Conservation (phyloP, 306 rosid species). For the Castanospermum australe region DNA sequence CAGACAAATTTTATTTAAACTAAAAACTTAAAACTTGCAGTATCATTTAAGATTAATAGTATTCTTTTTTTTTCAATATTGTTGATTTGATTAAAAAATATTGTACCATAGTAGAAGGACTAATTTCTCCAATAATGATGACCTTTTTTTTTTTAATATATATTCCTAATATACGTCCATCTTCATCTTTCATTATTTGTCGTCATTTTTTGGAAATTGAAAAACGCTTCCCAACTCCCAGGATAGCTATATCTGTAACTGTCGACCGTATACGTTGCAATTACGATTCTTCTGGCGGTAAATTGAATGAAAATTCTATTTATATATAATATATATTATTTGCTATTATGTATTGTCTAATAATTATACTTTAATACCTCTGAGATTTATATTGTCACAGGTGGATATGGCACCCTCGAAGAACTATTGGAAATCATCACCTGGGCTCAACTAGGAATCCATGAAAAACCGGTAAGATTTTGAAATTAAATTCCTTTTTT, state of each 20-base stretch:
- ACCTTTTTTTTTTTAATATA: too few relatives aligned
- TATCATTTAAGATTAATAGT: neutral
- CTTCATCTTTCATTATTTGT: neutral
- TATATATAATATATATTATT: too few relatives aligned
- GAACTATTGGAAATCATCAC: conserved; percentile 86
- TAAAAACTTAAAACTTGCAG: neutral
- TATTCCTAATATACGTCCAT: too few relatives aligned
- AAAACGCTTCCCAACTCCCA: neutral
- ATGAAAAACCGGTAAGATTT: conserved; percentile 76
- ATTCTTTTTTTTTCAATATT: too few relatives aligned
- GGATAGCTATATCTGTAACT: conserved; percentile 16
- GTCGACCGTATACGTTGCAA: conserved; percentile 18
- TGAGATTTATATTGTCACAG: conserved; percentile 27
- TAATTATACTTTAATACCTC: neutral
- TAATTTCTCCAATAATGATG: too few relatives aligned
- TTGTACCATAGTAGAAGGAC: neutral
- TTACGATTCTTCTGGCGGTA: neutral
- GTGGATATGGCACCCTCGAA: conserved; percentile 95
- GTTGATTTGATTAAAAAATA: neutral
- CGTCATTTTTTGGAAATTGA: neutral
- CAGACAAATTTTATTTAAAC: neutral
- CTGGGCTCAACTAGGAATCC: conserved; percentile 96
- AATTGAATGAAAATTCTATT: neutral
- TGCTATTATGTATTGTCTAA: neutral
- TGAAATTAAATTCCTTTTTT: neutral